Conservation (phyloP, 495 filamentous ascomycete genomes). For the Xylona heveae region DNA sequence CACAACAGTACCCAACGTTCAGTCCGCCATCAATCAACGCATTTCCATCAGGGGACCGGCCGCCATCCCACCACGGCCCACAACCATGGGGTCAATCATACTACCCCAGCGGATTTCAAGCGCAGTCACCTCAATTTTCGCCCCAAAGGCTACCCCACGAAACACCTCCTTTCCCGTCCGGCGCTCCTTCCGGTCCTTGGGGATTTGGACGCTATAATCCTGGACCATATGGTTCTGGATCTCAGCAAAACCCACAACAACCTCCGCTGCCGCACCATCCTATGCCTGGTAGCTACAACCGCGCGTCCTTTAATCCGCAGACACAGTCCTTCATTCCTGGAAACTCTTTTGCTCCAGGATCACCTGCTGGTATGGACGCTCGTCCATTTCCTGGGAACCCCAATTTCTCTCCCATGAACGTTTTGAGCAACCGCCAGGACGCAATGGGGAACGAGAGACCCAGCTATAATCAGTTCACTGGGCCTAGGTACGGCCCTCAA, state of each 20-base stretch:
- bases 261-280: slow-evolving; percentile 29
- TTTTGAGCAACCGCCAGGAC: no score
- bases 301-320: slow-evolving; percentile 80
- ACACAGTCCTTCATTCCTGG: slow-evolving; percentile 73
- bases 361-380: no score
- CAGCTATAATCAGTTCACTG: no score
- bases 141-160: slow-evolving; percentile 1
- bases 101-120: no score
- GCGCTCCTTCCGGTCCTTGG: no score
- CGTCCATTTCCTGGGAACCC: no score
- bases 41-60: background rate
- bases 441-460: no score
- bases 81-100: no score
- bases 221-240: slow-evolving; percentile 1
- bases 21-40: background rate
- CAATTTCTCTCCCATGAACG: no score
- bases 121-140: background rate
- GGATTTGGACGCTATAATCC: no score
- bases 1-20: background rate
- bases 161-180: no score
- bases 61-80: background rate
- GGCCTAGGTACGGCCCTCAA: no score
- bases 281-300: slow-evolving; percentile 60
- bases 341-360: slow-evolving; percentile 9
- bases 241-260: slow-evolving; percentile 1